Base-by-base conservation (phyloP, 1,139 yeast species). In the Protomyces macrosporus region DNA sequence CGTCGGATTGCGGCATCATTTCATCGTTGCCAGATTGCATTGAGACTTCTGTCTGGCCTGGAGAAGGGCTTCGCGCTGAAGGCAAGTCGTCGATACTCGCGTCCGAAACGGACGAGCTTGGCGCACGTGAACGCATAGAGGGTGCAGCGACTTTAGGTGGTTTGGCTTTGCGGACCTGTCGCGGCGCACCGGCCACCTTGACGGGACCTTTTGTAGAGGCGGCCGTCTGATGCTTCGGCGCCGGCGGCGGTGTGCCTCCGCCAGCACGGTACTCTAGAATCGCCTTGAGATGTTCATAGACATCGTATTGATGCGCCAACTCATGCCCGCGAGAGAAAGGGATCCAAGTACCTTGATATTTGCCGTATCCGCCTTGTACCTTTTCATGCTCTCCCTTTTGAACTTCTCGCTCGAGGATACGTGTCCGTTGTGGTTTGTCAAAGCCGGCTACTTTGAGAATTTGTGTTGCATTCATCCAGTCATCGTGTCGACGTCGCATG, bases 291-390 rank as follows among this genome's bases (percentile, higher is more conserved):
- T 79, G 75, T 0, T 86, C 89, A 68, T 80, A 84, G 0, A 89
- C 87, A 1, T 82, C 83, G 71, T 85, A 87, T 68, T 83, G 82
- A 57, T 79, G 79, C 54, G 90, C 84, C 23, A 88, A 76, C 6
- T 81, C 79, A 0, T 81, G 81, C 0, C 91, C 89, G 39, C 87
- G 76, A 35, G 82, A 81, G 67, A 82, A 77, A 16, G 67, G 67
- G 9, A 66, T 60, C 67, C 67, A 64, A 32, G 65, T 64, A 7
- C 66, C 98, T 75, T 91, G 97, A 74, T 89, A 90, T 72, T 90
- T 87, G 14, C 97, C 97, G 72, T 90, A 90, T 0, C 97, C 97
- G 55, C 97, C 97, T 75, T 90, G 97, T 12, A 91, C 93, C 73
- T 90, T 91, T 73, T 91, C 97, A 74, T 90, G 96, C 52, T 79